Conservation (phyloP, 352 stramenopile species). For the Phytophthora brassicae region DNA sequence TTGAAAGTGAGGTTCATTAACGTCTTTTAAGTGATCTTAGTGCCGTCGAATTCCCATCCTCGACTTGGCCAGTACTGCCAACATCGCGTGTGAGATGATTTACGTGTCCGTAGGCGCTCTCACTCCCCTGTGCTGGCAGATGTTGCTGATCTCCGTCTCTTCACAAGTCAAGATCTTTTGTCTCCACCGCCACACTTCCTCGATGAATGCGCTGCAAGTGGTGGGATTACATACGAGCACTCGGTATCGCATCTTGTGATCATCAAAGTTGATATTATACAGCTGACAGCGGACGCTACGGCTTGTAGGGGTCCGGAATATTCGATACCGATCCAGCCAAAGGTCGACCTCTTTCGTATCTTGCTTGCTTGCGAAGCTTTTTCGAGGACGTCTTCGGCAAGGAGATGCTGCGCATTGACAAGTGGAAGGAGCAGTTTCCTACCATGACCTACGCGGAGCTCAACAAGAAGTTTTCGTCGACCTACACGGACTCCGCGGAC, state of each 20-base stretch:
- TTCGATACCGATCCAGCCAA: background rate
- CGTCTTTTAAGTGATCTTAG: too few relatives aligned
- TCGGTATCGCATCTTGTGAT: background rate
- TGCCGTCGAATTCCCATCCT: too few relatives aligned
- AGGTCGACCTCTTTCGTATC: background rate
- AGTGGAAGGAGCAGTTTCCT: background rate
- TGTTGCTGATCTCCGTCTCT: background rate
- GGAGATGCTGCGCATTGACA: conserved; percentile 3
- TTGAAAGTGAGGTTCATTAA: too few relatives aligned
- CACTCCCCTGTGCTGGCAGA: background rate
- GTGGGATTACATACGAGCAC: background rate
- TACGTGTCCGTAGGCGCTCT: too few relatives aligned
- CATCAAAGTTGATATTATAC: background rate
- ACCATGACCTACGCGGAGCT: background rate
- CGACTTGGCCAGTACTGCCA: too few relatives aligned
- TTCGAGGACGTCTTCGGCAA: background rate
- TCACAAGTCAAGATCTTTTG: background rate
- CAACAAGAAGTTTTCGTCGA: conserved; percentile 1
- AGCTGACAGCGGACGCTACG: background rate
- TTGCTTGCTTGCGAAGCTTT: background rate
- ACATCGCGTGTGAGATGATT: too few relatives aligned
- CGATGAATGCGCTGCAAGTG: background rate
- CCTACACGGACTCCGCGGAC: background rate
- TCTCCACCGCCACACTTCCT: background rate
- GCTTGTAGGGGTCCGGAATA: background rate